Percentiles rank a stretch among this genome's conserved stretches.
phyloP scores from a whole-genome alignment of 495 filamentous ascomycete genomes.

The Tuber microsphaerosporum region DNA sequence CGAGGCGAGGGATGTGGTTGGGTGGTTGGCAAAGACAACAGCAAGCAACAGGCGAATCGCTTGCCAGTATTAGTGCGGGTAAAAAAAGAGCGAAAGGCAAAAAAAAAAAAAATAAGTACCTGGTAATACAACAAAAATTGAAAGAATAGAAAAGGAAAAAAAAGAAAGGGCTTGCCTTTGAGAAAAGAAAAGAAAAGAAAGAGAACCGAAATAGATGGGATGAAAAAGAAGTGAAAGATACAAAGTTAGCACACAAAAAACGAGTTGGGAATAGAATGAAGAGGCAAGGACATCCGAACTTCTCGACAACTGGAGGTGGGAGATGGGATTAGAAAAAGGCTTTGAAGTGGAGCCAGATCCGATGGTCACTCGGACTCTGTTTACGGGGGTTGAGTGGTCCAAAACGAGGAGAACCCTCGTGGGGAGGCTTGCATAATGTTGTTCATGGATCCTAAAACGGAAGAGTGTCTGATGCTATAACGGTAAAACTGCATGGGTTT shows the following conservation, averaged over 20 bases:
- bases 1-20: neutral
- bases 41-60: neutral
- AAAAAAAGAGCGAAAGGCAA: neutral
- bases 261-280: conserved; percentile 30
- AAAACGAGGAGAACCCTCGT: conserved; percentile 30
- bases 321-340: conserved; percentile 38
- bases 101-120: too few relatives aligned
- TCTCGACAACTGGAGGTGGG: conserved; percentile 18
- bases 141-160: neutral
- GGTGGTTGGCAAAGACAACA: neutral
- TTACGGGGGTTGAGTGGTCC: conserved; percentile 28
- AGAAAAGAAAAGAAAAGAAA: neutral
- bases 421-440: conserved; percentile 23
- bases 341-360: conserved; percentile 24
- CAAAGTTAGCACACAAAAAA: conserved; percentile 28
- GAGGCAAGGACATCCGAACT: conserved; percentile 21
- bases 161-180: neutral
- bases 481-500: conserved; percentile 35
- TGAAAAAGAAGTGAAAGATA: conserved; percentile 16
- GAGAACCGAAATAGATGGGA: neutral
- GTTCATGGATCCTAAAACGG: conserved; percentile 37
- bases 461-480: conserved; percentile 36
- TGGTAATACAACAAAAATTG: neutral
- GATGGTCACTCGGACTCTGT: conserved; percentile 24
- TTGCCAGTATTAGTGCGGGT: neutral